Percentiles rank a stretch among this genome's conserved stretches.
Evolutionary conservation across 1,284 basidiomycete genomes (phyloP).

Genomic region (Austroboletus novae-zelandiae): DNA sequence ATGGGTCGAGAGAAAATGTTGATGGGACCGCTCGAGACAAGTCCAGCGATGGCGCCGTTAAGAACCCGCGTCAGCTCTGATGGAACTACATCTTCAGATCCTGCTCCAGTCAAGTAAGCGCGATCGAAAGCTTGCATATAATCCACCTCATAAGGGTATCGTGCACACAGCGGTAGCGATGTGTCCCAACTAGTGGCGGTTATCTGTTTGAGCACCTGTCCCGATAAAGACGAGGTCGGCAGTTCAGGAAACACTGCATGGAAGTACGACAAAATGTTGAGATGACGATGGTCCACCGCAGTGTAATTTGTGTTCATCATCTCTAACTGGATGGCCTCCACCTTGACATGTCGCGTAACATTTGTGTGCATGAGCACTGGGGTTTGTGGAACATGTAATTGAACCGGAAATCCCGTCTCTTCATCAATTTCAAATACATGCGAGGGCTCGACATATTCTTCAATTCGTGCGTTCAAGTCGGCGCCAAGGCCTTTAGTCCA

Average conservation of each 20-base stretch:
- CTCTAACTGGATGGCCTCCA: conserved; percentile 26
- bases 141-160: conserved; percentile 68
- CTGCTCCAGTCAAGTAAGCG: conserved; percentile 66
- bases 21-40: conserved; percentile 41
- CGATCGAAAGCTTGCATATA: conserved; percentile 52
- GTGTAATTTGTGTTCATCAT: conserved; percentile 48
- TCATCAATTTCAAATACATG: conserved; percentile 30
- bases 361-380: background rate
- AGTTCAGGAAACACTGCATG: conserved; percentile 54
- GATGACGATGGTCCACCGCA: conserved; percentile 70
- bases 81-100: conserved; percentile 69
- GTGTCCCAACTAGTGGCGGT: conserved; percentile 65
- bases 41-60: conserved; percentile 79
- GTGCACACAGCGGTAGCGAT: conserved; percentile 62
- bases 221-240: conserved; percentile 2
- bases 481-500: conserved; percentile 95
- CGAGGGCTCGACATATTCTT: conserved; percentile 62
- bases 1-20: background rate
- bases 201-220: conserved; percentile 26
- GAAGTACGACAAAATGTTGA: conserved; percentile 82
- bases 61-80: conserved; percentile 70
- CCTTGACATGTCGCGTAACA: conserved; percentile 1
- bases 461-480: conserved; percentile 72
- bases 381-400: conserved; percentile 24
- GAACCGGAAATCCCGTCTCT: conserved; percentile 27